Conservation (phyloP, 2,329 filamentous ascomycete genomes). For the Fusarium austroafricanum region DNA sequence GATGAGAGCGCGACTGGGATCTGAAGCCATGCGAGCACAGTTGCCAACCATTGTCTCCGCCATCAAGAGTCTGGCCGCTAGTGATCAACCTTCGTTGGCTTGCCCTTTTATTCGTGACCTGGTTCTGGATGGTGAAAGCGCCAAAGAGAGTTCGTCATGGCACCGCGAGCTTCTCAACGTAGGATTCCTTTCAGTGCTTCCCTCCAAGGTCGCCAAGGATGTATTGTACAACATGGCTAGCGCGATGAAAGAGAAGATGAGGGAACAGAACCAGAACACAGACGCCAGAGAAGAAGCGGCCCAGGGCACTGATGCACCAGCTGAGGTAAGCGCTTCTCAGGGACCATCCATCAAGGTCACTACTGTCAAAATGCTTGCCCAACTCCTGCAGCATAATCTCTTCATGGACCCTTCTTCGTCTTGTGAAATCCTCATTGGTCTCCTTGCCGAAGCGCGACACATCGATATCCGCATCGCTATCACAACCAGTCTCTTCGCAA, state of each 20-base stretch:
- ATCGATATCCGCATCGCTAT: slow-evolving; percentile 50
- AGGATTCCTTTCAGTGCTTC: slow-evolving; percentile 45
- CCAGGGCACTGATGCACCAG: background rate
- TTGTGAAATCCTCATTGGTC: slow-evolving; percentile 45
- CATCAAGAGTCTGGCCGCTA: slow-evolving; percentile 39
- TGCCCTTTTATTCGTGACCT: slow-evolving; percentile 47
- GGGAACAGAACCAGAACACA: slow-evolving; percentile 35
- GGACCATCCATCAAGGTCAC: slow-evolving; percentile 49
- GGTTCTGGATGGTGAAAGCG: slow-evolving; percentile 44
- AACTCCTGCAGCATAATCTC: slow-evolving; percentile 47
- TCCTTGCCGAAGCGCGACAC: slow-evolving; percentile 49
- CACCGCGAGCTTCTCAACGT: slow-evolving; percentile 48
- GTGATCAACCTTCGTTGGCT: slow-evolving; percentile 49
- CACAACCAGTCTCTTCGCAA: slow-evolving; percentile 45
- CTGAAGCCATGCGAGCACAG: slow-evolving; percentile 16
- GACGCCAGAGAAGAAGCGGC: slow-evolving; percentile 1
- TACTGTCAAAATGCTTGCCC: slow-evolving; percentile 54
- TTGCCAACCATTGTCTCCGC: slow-evolving; percentile 33
- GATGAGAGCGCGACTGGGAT: slow-evolving; percentile 29
- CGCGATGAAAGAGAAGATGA: slow-evolving; percentile 47
- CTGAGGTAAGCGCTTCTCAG: background rate
- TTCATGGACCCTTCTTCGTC: slow-evolving; percentile 44
- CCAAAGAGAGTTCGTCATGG: slow-evolving; percentile 47
- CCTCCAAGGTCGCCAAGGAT: slow-evolving; percentile 37
- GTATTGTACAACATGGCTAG: slow-evolving; percentile 47